A percentile compares a stretch with the other conserved stretches of the same genome.
Conservation (phyloP, 805 yeast species). For the Suhomyces prunicola region DNA sequence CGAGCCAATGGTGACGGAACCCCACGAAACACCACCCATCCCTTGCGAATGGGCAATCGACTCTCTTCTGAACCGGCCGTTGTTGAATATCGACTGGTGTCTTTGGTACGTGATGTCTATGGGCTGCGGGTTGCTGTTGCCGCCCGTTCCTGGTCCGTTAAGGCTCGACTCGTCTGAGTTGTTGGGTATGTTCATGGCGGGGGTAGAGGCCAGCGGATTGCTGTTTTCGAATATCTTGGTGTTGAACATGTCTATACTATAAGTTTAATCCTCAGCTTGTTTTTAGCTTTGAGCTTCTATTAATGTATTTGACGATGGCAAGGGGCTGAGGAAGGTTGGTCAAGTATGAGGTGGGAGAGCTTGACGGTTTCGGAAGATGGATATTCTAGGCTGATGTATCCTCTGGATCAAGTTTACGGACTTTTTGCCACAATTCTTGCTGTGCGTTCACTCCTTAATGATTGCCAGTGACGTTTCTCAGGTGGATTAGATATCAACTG, state of each 20-base stretch:
- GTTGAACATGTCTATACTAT: slow-evolving; percentile 31
- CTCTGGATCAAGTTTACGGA: background rate
- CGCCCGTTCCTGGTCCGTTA: slow-evolving; percentile 1
- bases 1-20: slow-evolving; percentile 88
- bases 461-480: background rate
- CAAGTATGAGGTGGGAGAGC: background rate
- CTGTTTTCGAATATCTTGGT: slow-evolving; percentile 40
- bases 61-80: slow-evolving; percentile 66
- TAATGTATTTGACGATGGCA: background rate
- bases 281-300: too few species aligned
- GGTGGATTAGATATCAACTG: background rate
- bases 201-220: slow-evolving; percentile 18
- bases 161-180: slow-evolving; percentile 3
- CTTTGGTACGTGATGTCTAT: slow-evolving; percentile 44
- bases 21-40: slow-evolving; percentile 98
- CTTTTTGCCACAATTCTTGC: background rate
- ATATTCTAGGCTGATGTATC: background rate
- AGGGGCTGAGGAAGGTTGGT: background rate
- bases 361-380: background rate
- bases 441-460: background rate
- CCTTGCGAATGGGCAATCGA: slow-evolving; percentile 95
- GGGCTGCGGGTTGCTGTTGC: slow-evolving; percentile 34
- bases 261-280: too few species aligned
- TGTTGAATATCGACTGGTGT: slow-evolving; percentile 39
- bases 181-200: slow-evolving; percentile 29